Evolutionary conservation across 257 asterid genomes (phyloP).

Genomic region (Primulina huaijiensis): DNA sequence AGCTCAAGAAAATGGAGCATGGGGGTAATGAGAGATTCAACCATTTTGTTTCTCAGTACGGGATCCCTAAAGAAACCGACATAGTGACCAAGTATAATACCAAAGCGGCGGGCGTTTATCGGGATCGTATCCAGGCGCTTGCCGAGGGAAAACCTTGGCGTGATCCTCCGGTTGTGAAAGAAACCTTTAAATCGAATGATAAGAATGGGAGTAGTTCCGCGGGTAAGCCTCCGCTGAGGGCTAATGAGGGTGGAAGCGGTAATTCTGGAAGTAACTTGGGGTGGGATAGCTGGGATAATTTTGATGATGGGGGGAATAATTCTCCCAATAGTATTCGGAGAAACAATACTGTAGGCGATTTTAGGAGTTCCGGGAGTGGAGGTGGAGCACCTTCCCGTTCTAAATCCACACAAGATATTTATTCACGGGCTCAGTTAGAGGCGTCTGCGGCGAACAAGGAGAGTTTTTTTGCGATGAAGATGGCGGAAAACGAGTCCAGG

Average conservation of each 20-base stretch:
- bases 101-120: slow-evolving; percentile 69
- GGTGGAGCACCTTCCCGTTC: slow-evolving; percentile 63
- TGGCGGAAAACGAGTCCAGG: slow-evolving; percentile 63
- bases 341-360: slow-evolving; percentile 74
- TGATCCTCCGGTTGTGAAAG: slow-evolving; percentile 81
- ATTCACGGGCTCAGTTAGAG: slow-evolving; percentile 57
- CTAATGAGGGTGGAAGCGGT: slow-evolving; percentile 36
- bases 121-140: slow-evolving; percentile 78
- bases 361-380: slow-evolving; percentile 54
- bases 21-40: slow-evolving; percentile 83
- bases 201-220: slow-evolving; percentile 16
- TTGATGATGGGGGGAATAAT: slow-evolving; percentile 50
- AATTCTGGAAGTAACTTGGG: slow-evolving; percentile 45
- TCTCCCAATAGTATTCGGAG: slow-evolving; percentile 50
- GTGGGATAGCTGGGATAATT: slow-evolving; percentile 91
- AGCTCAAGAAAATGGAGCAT: slow-evolving; percentile 79
- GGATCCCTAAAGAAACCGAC: slow-evolving; percentile 69
- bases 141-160: slow-evolving; percentile 92
- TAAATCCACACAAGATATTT: slow-evolving; percentile 62
- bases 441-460: slow-evolving; percentile 84
- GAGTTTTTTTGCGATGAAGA: slow-evolving; percentile 57
- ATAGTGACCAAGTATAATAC: slow-evolving; percentile 74
- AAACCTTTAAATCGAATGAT: slow-evolving; percentile 28
- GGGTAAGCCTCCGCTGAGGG: slow-evolving; percentile 58
- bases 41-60: slow-evolving; percentile 53